Base-by-base conservation (phyloP, 257 asterid genomes). In the Mitragyna speciosa region DNA sequence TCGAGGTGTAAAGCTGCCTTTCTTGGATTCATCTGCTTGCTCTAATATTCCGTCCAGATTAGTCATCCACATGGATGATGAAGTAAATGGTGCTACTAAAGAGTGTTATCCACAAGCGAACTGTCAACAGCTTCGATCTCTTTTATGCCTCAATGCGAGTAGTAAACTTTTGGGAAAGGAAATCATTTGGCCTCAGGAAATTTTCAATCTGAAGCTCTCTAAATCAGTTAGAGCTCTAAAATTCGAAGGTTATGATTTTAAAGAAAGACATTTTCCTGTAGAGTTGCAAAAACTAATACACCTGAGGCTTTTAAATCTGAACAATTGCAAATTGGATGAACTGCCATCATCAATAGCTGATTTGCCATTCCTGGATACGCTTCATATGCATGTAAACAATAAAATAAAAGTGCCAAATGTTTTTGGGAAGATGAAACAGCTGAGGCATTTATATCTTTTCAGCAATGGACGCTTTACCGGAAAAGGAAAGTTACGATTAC, bases 401-500 rank as follows among this genome's bases (percentile, higher is more conserved):
- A 16, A 31, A 0, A 51, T 52, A 1, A 47, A 48, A 51, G 11
- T 52, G 3, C 77, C 77, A 12, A 48, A 52, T 47, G 63, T 73
- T 2, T 43, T 73, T 14, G 28, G 26, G 24, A 73, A 73, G 47
- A 51, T 73, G 66, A 73, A 52, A 73, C 47, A 20, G 28, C 28
- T 73, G 30, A 73, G 14, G n/a, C 77, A 73, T 31, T 73, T 73
- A 9, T 73, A n/a, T n/a, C n/a, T 24, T 2, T 36, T 73, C 17
- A 31, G 77, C 16, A 7, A 14, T 10, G 5, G 10, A 22, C 66
- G 33, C 17, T 51, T 43, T 22, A 73, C 66, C 1, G 20, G 3
- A 7, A 22, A 17, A 3, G 16, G 10, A 9, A 43, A 51, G 5
- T 54, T 75, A 4, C 4, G 54, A 33, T 2, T 75, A 5, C 39